phyloP scores from a whole-genome alignment of 1,139 yeast genomes.

The Tardiomyces depauwii region DNA sequence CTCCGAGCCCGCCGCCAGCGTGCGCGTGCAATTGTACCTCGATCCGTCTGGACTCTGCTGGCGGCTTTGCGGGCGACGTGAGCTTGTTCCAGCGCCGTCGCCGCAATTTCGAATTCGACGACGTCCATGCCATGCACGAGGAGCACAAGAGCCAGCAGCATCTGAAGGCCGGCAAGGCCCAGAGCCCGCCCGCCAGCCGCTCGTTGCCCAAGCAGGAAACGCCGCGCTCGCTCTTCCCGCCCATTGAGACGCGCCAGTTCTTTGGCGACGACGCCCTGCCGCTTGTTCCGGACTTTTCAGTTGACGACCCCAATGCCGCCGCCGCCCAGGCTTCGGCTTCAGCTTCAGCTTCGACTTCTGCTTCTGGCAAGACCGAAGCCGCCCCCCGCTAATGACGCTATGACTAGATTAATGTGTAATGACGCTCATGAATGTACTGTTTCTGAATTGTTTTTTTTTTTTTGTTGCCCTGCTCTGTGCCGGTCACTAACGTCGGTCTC shows the following conservation, averaged over 20 bases:
- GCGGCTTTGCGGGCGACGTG: background rate
- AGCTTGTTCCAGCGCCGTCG: background rate
- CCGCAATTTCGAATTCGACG: background rate
- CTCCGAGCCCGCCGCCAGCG: too few relatives aligned
- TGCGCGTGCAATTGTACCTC: too few relatives aligned
- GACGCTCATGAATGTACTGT: too few relatives aligned
- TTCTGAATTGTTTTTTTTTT: too few relatives aligned
- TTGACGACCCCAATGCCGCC: background rate
- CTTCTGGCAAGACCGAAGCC: background rate
- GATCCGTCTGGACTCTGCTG: background rate
- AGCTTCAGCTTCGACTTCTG: too few relatives aligned
- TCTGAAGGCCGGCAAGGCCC: too few relatives aligned
- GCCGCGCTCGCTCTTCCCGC: background rate
- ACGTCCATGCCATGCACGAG: too few relatives aligned
- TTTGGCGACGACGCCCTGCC: background rate
- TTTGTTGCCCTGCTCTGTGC: too few relatives aligned
- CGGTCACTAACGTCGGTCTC: too few relatives aligned
- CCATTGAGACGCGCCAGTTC: background rate
- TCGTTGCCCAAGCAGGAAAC: background rate
- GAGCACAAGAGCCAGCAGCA: too few relatives aligned
- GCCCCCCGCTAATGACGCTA: background rate
- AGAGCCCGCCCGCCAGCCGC: background rate
- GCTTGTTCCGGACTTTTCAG: background rate
- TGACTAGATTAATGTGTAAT: background rate
- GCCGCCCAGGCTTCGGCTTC: too few relatives aligned